Conservation (phyloP, 2,329 filamentous ascomycete species). For the Acrocalymma vagum region DNA sequence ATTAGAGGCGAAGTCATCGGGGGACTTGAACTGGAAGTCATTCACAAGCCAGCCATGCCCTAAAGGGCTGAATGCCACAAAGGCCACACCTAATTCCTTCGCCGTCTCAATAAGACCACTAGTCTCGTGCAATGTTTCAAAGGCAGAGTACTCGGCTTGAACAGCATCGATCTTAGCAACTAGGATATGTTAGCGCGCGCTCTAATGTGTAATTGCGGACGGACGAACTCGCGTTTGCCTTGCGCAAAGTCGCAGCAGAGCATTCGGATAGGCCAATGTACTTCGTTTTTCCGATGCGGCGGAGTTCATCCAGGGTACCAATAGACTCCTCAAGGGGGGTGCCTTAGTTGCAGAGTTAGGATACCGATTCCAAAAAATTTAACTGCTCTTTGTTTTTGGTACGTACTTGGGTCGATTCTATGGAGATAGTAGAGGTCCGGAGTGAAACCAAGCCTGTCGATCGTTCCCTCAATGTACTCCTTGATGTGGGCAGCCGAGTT, state of each 20-base stretch:
- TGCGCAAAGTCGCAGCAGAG: constrained; percentile 54
- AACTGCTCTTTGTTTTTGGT: background rate
- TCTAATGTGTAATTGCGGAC: background rate
- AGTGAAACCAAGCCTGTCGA: constrained; percentile 48
- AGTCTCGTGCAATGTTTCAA: constrained; percentile 54
- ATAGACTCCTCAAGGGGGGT: constrained; percentile 54
- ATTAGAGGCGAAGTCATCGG: constrained; percentile 53
- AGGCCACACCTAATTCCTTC: constrained; percentile 47
- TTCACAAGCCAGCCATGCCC: constrained; percentile 38
- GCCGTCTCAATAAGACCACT: constrained; percentile 42
- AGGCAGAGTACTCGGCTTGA: constrained; percentile 61
- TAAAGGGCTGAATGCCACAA: constrained; percentile 45
- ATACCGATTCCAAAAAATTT: background rate
- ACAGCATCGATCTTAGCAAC: constrained; percentile 57
- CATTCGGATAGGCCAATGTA: constrained; percentile 57
- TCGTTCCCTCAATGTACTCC: constrained; percentile 47
- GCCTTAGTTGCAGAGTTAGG: constrained; percentile 1
- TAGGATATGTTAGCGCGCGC: constrained; percentile 6
- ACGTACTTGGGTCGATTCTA: constrained; percentile 45
- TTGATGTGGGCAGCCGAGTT: constrained; percentile 50
- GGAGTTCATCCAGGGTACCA: constrained; percentile 50
- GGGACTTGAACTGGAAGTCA: constrained; percentile 32
- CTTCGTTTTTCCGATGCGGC: constrained; percentile 56
- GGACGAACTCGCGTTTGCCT: constrained; percentile 46
- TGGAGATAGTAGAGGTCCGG: constrained; percentile 53